These are phyloP conservation scores for Lactifluus pinguis DNA, from an alignment of 768 basidiomycete genomes.

Conservation along the genomic window DNA sequence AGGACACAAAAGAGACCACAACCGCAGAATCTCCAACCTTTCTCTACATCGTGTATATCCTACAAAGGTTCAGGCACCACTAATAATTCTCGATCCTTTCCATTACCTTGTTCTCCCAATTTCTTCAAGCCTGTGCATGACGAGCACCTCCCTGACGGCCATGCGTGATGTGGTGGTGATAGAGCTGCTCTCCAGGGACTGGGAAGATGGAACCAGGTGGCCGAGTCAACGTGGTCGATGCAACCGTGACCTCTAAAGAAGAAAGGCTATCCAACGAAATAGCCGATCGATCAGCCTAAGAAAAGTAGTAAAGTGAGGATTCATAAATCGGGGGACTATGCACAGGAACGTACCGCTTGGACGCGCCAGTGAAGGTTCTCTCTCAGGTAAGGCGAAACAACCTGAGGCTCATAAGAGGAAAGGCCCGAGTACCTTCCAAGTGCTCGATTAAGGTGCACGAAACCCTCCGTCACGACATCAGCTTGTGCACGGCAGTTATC, in stretches of 20 bases:
- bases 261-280: neutral
- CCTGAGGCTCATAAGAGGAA: slow-evolving; percentile 28
- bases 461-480: slow-evolving; percentile 30
- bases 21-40: neutral
- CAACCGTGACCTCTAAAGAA: slow-evolving; percentile 15
- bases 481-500: slow-evolving; percentile 31
- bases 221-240: neutral
- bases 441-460: slow-evolving; percentile 34
- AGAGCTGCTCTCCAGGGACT: neutral
- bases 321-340: neutral
- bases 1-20: neutral
- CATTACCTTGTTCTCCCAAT: neutral
- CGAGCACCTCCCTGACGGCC: slow-evolving; percentile 6
- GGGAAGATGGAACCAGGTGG: slow-evolving; percentile 8
- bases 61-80: too few species aligned
- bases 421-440: slow-evolving; percentile 23
- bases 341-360: neutral
- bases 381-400: slow-evolving; percentile 33
- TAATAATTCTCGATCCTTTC: neutral
- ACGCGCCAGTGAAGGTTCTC: slow-evolving; percentile 34
- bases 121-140: neutral
- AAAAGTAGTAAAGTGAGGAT: neutral
- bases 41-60: neutral
- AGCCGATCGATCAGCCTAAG: neutral
- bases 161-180: slow-evolving; percentile 12